A percentile compares a stretch with the other conserved stretches of the same genome.
These are phyloP conservation scores for Xylaria cubensis DNA, from an alignment of 495 filamentous ascomycete genomes.

Conservation along the genomic window DNA sequence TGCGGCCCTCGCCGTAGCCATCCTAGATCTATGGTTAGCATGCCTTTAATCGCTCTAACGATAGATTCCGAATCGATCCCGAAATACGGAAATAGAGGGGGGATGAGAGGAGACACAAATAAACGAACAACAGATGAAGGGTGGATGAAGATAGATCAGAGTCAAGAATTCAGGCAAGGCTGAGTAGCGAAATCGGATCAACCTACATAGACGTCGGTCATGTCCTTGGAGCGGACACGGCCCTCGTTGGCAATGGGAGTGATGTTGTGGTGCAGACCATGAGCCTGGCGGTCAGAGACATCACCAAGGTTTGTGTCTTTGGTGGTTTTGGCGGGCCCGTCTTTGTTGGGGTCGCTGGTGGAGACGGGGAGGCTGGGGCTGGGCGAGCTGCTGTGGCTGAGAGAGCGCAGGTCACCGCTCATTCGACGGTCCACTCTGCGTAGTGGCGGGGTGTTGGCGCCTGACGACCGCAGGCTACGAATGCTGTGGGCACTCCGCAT, in stretches of 20 bases:
- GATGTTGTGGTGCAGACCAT: slow-evolving; percentile 54
- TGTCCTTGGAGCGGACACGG: slow-evolving; percentile 80
- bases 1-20: slow-evolving; percentile 91
- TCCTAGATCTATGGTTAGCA: slow-evolving; percentile 62
- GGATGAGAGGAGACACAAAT: background rate
- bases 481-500: slow-evolving; percentile 43
- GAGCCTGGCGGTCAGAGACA: slow-evolving; percentile 45
- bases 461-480: slow-evolving; percentile 37
- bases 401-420: slow-evolving; percentile 81
- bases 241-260: slow-evolving; percentile 85
- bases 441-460: slow-evolving; percentile 65
- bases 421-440: slow-evolving; percentile 74
- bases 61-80: background rate
- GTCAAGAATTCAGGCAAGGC: slow-evolving; percentile 17
- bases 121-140: background rate
- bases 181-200: slow-evolving; percentile 29
- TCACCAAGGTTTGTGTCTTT: background rate
- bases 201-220: slow-evolving; percentile 95
- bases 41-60: background rate
- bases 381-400: slow-evolving; percentile 49
- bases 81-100: background rate
- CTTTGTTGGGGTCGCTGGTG: slow-evolving; percentile 1
- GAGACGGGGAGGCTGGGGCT: slow-evolving; percentile 31
- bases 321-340: background rate
- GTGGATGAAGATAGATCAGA: background rate